These are phyloP conservation scores for Malus hybrid DNA, from an alignment of 331 rosid species.

Conservation along the genomic window DNA sequence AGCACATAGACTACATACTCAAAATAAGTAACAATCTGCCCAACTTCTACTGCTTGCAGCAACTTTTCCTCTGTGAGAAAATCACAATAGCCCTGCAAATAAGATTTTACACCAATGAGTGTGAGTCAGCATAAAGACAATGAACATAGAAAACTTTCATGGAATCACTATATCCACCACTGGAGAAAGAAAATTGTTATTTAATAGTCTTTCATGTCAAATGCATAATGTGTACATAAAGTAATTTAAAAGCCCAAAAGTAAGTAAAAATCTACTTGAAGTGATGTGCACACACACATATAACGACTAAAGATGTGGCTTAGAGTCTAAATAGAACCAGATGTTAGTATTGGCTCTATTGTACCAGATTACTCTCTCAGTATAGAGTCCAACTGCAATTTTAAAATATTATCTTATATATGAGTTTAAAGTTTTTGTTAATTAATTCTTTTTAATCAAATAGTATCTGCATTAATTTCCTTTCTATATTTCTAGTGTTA, in stretches of 20 bases:
- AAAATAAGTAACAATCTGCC: conserved; percentile 70
- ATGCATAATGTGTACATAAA: not conserved
- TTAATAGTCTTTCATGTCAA: not conserved
- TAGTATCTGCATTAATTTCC: too few relatives aligned
- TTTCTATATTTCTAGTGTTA: too few relatives aligned
- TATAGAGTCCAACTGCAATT: too few relatives aligned
- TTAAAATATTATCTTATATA: too few relatives aligned
- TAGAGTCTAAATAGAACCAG: not conserved
- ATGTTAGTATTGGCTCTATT: too few relatives aligned
- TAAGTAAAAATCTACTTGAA: not conserved
- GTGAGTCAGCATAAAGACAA: not conserved
- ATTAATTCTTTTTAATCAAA: too few relatives aligned
- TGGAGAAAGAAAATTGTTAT: not conserved
- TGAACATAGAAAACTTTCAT: not conserved
- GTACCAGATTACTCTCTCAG: too few relatives aligned
- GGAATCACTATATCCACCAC: not conserved
- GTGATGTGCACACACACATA: not conserved
- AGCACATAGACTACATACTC: conserved; percentile 22
- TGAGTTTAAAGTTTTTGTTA: too few relatives aligned
- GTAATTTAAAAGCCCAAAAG: not conserved
- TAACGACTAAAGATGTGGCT: not conserved
- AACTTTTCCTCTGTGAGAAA: conserved; percentile 88
- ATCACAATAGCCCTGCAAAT: conserved; percentile 81
- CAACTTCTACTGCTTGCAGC: conserved; percentile 88
- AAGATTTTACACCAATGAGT: not conserved